Evolutionary conservation across 2,329 filamentous ascomycete genomes (phyloP).

Genomic region (Colletotrichum plurivorum): DNA sequence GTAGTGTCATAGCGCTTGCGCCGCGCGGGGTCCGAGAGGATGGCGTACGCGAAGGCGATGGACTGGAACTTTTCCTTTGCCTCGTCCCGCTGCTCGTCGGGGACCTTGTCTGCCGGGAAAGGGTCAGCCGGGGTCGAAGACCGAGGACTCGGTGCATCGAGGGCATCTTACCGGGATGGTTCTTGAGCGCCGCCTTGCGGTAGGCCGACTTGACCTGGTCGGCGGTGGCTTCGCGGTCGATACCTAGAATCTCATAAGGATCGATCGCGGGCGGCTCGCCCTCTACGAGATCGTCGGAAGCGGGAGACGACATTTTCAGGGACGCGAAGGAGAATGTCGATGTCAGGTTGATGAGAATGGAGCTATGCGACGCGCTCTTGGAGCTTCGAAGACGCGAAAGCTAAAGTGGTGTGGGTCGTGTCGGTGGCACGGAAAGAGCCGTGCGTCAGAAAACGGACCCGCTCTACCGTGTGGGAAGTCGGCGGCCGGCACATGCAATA

Average conservation of each 20-base stretch:
- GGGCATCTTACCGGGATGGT: constrained; percentile 79
- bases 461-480: not conserved
- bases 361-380: not conserved
- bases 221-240: constrained; percentile 79
- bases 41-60: constrained; percentile 93
- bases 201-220: constrained; percentile 92
- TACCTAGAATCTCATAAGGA: constrained; percentile 84
- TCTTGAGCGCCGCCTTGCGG: constrained; percentile 87
- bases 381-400: constrained; percentile 38
- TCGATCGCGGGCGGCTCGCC: constrained; percentile 75
- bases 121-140: not conserved
- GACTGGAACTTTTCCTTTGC: constrained; percentile 89
- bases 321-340: not conserved
- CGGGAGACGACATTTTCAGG: constrained; percentile 46
- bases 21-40: constrained; percentile 86
- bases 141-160: not conserved
- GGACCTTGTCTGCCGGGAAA: constrained; percentile 77
- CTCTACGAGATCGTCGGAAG: constrained; percentile 65
- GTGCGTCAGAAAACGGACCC: not conserved
- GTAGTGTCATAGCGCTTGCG: constrained; percentile 91
- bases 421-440: not conserved
- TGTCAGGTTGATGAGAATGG: constrained; percentile 12
- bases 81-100: constrained; percentile 74
- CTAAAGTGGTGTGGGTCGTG: constrained; percentile 34
- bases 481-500: constrained; percentile 10